A percentile compares a stretch with the other conserved stretches of the same genome.
These are phyloP conservation scores for Phialophora tarda DNA, from an alignment of 2,329 filamentous ascomycete species.

Conservation along the genomic window DNA sequence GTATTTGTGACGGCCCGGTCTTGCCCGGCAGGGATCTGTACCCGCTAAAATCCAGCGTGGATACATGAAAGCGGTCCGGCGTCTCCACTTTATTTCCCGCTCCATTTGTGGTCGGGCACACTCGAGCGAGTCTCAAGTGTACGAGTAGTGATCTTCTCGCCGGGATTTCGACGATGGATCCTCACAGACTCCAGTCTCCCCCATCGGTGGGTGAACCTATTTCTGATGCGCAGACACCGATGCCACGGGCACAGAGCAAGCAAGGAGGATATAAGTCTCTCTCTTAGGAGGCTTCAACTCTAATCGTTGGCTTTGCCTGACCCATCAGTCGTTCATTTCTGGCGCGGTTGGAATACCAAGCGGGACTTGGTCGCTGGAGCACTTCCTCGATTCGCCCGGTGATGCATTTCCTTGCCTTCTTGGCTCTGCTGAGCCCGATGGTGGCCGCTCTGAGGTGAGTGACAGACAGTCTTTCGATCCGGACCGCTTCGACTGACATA, in stretches of 20 bases:
- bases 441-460: conserved; percentile 1
- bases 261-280: background rate
- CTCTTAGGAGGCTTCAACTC: background rate
- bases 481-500: background rate
- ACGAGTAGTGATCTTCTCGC: no score
- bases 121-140: no score
- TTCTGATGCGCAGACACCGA: background rate
- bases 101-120: no score
- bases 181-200: no score
- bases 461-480: no score
- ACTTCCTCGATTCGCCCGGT: background rate
- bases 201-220: conserved; percentile 1
- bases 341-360: background rate
- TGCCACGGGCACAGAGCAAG: background rate
- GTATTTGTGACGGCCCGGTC: no score
- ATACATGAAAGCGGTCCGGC: no score
- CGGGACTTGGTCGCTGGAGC: background rate
- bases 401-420: background rate
- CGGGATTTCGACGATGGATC: no score
- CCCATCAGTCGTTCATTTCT: background rate
- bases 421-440: background rate
- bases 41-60: no score
- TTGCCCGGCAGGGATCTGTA: no score
- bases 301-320: background rate
- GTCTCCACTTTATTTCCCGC: no score